phyloP scores from a whole-genome alignment of 108 stramenopile genomes.

The Skeletonema grethae region DNA sequence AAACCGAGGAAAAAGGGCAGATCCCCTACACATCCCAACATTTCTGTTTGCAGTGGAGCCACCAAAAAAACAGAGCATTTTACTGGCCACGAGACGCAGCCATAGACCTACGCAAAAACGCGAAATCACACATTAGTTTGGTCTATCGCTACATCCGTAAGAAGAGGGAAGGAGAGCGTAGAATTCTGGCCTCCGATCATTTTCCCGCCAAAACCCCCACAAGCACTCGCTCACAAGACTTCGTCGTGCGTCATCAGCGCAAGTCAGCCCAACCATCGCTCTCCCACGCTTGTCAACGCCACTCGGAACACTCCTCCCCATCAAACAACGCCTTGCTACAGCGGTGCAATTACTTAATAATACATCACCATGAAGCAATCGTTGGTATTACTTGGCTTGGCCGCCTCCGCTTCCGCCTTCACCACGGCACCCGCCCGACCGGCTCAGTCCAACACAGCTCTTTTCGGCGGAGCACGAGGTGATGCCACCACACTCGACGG shows the following conservation, averaged over 20 bases:
- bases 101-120: too few relatives aligned
- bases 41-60: too few relatives aligned
- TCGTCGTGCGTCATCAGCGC: neutral
- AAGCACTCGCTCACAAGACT: neutral
- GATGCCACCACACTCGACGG: constrained; percentile 75
- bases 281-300: neutral
- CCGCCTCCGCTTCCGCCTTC: constrained; percentile 52
- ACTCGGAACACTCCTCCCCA: neutral
- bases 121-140: too few relatives aligned
- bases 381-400: constrained; percentile 41
- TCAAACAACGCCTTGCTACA: neutral
- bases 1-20: too few relatives aligned
- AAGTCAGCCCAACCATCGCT: neutral
- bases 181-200: neutral
- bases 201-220: too few relatives aligned
- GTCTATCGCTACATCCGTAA: too few relatives aligned
- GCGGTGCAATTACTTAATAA: neutral
- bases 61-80: too few relatives aligned
- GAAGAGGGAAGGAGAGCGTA: too few relatives aligned
- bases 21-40: too few relatives aligned
- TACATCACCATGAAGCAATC: constrained; percentile 51
- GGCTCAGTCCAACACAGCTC: constrained; percentile 33
- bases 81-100: too few relatives aligned
- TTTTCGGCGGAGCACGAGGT: constrained; percentile 80
- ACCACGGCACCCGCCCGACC: constrained; percentile 33